These are phyloP conservation scores for Obba rivulosa DNA, from an alignment of 768 basidiomycete genomes.

Conservation along the genomic window DNA sequence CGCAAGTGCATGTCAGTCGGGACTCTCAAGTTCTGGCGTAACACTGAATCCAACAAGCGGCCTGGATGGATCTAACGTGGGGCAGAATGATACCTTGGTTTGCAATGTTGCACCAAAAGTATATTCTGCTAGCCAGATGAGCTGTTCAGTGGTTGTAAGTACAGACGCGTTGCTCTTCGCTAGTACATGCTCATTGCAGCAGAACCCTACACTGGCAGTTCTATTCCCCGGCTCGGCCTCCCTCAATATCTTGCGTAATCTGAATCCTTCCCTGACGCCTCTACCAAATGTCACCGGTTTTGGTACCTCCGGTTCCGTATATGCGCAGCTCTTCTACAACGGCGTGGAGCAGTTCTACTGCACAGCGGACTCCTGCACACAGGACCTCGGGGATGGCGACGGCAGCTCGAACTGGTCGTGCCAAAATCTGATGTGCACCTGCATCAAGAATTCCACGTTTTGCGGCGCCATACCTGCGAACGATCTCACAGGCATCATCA, in stretches of 20 bases:
- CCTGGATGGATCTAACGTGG: conserved; percentile 20
- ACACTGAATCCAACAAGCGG: conserved; percentile 13
- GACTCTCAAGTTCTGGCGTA: conserved; percentile 31
- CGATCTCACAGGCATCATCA: conserved; percentile 58
- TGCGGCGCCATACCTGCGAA: conserved; percentile 51
- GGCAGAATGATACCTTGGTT: conserved; percentile 59
- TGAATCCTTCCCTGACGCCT: conserved; percentile 66
- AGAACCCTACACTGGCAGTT: conserved; percentile 83
- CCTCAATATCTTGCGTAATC: conserved; percentile 74
- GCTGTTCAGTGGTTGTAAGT: conserved; percentile 77
- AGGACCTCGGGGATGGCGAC: conserved; percentile 38
- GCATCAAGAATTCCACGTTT: conserved; percentile 63
- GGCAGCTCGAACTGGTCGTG: conserved; percentile 63
- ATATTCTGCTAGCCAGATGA: conserved; percentile 77
- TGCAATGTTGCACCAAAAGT: conserved; percentile 70
- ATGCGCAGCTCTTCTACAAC: conserved; percentile 71
- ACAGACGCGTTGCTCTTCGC: background rate
- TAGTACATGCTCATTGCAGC: background rate
- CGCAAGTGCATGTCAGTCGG: conserved; percentile 62
- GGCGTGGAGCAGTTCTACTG: conserved; percentile 90
- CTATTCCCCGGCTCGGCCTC: conserved; percentile 67
- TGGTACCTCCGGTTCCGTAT: conserved; percentile 46
- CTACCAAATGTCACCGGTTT: conserved; percentile 57
- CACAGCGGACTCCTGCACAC: conserved; percentile 61
- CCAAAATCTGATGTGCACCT: conserved; percentile 67